phyloP scores from a whole-genome alignment of 2,329 filamentous ascomycete genomes.

The Penicillium sp. region DNA sequence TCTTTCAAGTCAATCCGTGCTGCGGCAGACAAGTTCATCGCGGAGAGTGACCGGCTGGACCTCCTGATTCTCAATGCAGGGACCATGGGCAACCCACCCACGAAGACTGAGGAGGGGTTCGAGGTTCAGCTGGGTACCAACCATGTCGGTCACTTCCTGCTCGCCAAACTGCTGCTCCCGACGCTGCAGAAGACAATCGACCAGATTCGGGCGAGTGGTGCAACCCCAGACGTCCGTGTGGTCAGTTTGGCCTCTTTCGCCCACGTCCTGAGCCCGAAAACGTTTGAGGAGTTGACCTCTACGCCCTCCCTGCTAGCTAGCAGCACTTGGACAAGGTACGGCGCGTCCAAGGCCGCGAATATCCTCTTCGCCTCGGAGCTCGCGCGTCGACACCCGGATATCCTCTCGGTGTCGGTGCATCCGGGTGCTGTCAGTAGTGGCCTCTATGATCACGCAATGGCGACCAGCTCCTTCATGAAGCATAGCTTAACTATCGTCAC shows the following conservation, averaged over 20 bases:
- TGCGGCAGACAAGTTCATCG: slow-evolving; percentile 49
- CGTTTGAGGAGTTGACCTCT: slow-evolving; percentile 42
- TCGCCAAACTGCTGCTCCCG: slow-evolving; percentile 50
- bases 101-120: slow-evolving; percentile 45
- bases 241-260: slow-evolving; percentile 45
- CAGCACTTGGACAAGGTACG: slow-evolving; percentile 54
- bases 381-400: slow-evolving; percentile 39
- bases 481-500: slow-evolving; percentile 23
- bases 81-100: slow-evolving; percentile 48
- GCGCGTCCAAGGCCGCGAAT: slow-evolving; percentile 55
- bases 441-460: slow-evolving; percentile 40
- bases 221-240: slow-evolving; percentile 34
- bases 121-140: slow-evolving; percentile 54
- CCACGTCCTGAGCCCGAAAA: slow-evolving; percentile 36
- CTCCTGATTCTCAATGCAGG: slow-evolving; percentile 54
- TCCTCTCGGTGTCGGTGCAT: slow-evolving; percentile 52
- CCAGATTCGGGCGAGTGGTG: slow-evolving; percentile 32
- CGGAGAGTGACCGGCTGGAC: slow-evolving; percentile 48
- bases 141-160: slow-evolving; percentile 51
- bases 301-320: slow-evolving; percentile 36
- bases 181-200: slow-evolving; percentile 42
- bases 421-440: slow-evolving; percentile 52
- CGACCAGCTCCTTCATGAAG: slow-evolving; percentile 28
- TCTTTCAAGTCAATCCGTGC: slow-evolving; percentile 55
- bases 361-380: slow-evolving; percentile 51